Evolutionary conservation across 495 filamentous ascomycete species (phyloP), one percentile per base, ranked within the genome.

Genomic region (Daldinia loculata): DNA sequence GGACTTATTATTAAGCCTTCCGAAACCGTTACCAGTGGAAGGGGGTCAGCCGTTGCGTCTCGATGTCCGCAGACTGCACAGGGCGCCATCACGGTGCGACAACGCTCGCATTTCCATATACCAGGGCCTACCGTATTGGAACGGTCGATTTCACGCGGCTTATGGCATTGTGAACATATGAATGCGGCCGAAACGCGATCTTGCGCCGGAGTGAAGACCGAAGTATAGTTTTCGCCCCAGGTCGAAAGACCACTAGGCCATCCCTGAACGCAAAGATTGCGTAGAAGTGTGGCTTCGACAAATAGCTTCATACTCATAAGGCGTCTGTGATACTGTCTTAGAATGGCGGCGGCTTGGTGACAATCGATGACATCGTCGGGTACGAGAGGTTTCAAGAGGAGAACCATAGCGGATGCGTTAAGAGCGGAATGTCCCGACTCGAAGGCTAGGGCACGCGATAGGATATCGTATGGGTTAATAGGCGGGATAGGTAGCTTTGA

Each of bases 251-350:
- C 83, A 34, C 75, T 75, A 0, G 82, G 82, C 83, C 73, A 88
- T 56, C 72, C 86, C 24, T 80, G 72, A 56, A 83, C 85, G 66
- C 88, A 91, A 29, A 90, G 80, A 30, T 92, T 88, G 3, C 91
- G 89, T 14, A 94, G 83, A 32, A 90, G 82, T 6, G 90, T 84
- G 22, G 92, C 90, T 73, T 92, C 89, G 39, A 87, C 75, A 72
- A 89, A 89, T 75, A 93, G 85, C 48, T 85, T 85, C 71, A 92
- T 86, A 43, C 78, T 81, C 71, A 88, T 83, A 0, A 94, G 86
- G 4, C 88, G 86, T 32, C 84, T 81, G 73, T 93, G 90, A 73
- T 92, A 90, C 39, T 88, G 83, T 30, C 85, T 82, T 63, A 92
- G 83, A 45, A 92, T 85, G 29, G 85, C 84, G 1, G 75, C 70